Base-by-base conservation (phyloP, 345 rosid species). In the Linum lewisii region DNA sequence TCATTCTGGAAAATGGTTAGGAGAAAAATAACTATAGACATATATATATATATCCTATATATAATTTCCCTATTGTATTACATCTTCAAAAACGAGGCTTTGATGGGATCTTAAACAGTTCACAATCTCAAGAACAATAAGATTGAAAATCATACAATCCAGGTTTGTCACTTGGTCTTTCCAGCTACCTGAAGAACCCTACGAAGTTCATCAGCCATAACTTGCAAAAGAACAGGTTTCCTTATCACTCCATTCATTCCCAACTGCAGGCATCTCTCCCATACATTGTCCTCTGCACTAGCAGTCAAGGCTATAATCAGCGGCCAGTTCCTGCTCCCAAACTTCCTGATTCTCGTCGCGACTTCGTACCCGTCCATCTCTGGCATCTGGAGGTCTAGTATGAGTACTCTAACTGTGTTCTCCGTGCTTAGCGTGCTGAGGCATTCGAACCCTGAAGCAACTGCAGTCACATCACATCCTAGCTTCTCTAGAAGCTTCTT, bases 301-400 rank as follows among this genome's bases (percentile, higher is more conserved):
- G 97, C 91, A 1, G 99, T 87, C 69, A 89, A 66, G 45, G 95
- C 99, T 62, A 93, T 71, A 63, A 93, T 89, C 77, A 89, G 62
- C 5, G 94, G 95, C 95, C 92, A 82, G 44, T 62, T 84, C 23
- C 66, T 79, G 66, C 94, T 88, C 51, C 85, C 65, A 62, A 75
- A 82, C 84, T 86, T 88, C 65, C 97, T 80, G 67, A 93, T 82
- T 75, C 91, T 85, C 75, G 56, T 68, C 9, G 99, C 95, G 51
- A 89, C 95, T 63, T 93, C 99, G 0, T 82, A 89, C 22, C 99
- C 97, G 29, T 93, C 97, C 91, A 93, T 85, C 64, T 86, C 94
- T 0, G 86, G 88, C 97, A 89, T 81, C 64, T 89, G 88, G 69
- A 93, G 86, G 77, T 93, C 97, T 77, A 93, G 69, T 19, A 89